Evolutionary conservation across 768 basidiomycete species (phyloP).

Genomic region (Polyporus arcularius): DNA sequence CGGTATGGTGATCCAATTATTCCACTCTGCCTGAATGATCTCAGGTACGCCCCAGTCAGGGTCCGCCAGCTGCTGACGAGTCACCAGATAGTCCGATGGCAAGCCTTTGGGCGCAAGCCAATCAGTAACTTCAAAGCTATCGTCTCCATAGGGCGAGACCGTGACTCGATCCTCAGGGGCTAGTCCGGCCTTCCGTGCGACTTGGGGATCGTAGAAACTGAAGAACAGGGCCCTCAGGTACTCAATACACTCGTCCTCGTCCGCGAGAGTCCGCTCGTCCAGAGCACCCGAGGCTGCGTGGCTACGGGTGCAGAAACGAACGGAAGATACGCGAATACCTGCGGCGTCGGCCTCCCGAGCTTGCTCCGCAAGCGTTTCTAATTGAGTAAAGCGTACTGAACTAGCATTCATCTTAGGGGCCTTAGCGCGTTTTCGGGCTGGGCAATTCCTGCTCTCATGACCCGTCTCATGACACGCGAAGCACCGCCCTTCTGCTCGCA

Average conservation of each 20-base stretch:
- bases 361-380: conserved; percentile 1
- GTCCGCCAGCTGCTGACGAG: neutral
- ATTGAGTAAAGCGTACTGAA: neutral
- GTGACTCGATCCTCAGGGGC: neutral
- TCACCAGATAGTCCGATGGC: neutral
- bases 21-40: neutral
- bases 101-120: neutral
- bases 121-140: neutral
- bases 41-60: neutral
- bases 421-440: conserved; percentile 3
- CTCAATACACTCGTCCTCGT: neutral
- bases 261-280: neutral
- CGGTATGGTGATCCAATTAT: neutral
- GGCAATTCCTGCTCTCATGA: conserved; percentile 10
- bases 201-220: neutral
- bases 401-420: conserved; percentile 1
- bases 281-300: neutral
- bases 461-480: conserved; percentile 15
- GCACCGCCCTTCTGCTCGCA: conserved; percentile 12
- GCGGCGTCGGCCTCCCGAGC: neutral
- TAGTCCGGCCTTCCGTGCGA: neutral
- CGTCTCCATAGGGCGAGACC: neutral
- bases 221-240: neutral
- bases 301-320: neutral
- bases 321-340: neutral